Evolutionary conservation across 2,329 filamentous ascomycete species (phyloP).

Genomic region (Tolypocladium pustulatum): DNA sequence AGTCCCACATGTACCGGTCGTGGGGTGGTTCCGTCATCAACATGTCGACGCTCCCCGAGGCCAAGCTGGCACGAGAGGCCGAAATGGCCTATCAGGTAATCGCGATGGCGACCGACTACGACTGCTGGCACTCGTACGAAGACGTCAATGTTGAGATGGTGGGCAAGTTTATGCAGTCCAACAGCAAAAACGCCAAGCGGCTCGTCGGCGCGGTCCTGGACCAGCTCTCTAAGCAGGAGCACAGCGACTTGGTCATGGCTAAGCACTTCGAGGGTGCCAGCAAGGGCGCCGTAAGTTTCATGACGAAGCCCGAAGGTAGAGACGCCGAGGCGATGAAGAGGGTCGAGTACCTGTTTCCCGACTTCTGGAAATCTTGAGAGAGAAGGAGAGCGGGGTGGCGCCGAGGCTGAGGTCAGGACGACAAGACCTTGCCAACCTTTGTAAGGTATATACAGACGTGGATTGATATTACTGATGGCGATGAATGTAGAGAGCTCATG

Average conservation of each 20-base stretch:
- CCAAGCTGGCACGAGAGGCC: slow-evolving; percentile 90
- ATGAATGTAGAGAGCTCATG: background rate
- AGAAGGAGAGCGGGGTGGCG: no score
- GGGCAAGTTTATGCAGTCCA: slow-evolving; percentile 90
- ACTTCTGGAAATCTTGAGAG: slow-evolving; percentile 46
- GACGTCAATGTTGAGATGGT: slow-evolving; percentile 96
- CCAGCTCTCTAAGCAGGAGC: slow-evolving; percentile 67
- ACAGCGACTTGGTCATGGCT: slow-evolving; percentile 63
- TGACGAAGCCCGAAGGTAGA: slow-evolving; percentile 70
- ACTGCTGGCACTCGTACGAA: slow-evolving; percentile 83
- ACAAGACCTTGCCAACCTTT: background rate
- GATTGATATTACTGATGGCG: background rate
- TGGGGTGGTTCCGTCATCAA: slow-evolving; percentile 96
- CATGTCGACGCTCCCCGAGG: slow-evolving; percentile 93
- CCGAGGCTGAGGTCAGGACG: background rate
- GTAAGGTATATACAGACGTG: background rate
- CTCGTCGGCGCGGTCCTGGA: slow-evolving; percentile 83
- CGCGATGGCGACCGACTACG: slow-evolving; percentile 98
- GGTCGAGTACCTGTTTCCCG: slow-evolving; percentile 79
- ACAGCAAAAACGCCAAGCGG: slow-evolving; percentile 74
- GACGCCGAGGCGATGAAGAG: slow-evolving; percentile 66
- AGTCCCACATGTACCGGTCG: slow-evolving; percentile 86
- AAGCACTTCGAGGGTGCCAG: slow-evolving; percentile 72
- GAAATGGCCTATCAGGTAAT: slow-evolving; percentile 98
- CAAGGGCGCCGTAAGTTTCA: slow-evolving; percentile 68